These are phyloP conservation scores for Batkoa obscura DNA, from an alignment of 371 early-diverging fungal species.

Conservation along the genomic window DNA sequence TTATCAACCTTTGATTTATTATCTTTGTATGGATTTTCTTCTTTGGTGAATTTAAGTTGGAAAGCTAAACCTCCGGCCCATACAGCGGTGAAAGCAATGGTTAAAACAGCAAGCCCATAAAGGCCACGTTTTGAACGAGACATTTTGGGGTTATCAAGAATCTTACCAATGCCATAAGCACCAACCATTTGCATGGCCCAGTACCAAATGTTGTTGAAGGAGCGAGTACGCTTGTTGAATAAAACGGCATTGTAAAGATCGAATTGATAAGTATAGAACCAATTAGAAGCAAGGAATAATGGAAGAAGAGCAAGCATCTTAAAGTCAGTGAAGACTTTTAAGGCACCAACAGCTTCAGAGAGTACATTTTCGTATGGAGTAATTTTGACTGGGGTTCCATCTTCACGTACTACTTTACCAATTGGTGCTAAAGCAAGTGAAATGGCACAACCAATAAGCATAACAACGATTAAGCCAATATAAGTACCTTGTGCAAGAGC, in stretches of 20 bases:
- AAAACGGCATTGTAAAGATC: conserved; percentile 23
- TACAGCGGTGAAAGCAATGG: conserved; percentile 23
- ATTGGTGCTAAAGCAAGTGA: conserved; percentile 34
- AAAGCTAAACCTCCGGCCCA: conserved; percentile 41
- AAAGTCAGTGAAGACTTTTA: conserved; percentile 41
- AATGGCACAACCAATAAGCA: conserved; percentile 31
- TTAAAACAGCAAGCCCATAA: conserved; percentile 21
- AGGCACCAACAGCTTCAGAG: conserved; percentile 30
- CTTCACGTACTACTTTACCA: conserved; percentile 27
- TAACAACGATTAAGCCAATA: conserved; percentile 41
- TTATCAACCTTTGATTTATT: conserved; percentile 6
- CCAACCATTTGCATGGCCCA: conserved; percentile 50
- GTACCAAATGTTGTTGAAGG: conserved; percentile 45
- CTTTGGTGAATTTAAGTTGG: conserved; percentile 25
- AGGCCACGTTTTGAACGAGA: conserved; percentile 29
- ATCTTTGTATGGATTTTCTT: conserved; percentile 32
- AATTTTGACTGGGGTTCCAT: conserved; percentile 35
- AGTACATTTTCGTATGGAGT: conserved; percentile 23
- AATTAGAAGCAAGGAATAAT: conserved; percentile 51
- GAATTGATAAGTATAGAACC: conserved; percentile 57
- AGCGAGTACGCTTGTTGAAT: conserved; percentile 35
- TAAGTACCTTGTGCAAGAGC: conserved; percentile 34
- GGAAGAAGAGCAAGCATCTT: conserved; percentile 36
- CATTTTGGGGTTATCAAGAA: conserved; percentile 26
- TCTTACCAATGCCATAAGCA: conserved; percentile 23